These are phyloP conservation scores for Marvania coccoides DNA, from an alignment of 139 green algal genomes.

Conservation along the genomic window DNA sequence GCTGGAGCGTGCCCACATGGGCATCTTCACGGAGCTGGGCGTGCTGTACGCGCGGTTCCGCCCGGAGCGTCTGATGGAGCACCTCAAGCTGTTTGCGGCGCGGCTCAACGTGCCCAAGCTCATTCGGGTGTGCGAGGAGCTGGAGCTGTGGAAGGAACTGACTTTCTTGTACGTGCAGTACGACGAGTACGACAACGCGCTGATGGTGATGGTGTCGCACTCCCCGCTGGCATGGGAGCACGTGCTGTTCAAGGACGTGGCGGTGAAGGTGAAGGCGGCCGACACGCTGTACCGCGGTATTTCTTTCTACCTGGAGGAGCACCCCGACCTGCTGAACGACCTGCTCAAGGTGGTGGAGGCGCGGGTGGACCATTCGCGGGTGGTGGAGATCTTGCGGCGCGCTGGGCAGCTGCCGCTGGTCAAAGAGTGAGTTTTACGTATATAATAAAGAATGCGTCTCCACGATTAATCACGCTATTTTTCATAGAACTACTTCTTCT, in stretches of 20 bases:
- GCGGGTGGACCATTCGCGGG: slow-evolving; percentile 86
- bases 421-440: too few relatives aligned
- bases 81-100: slow-evolving; percentile 97
- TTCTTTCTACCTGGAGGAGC: slow-evolving; percentile 94
- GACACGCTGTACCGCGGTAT: slow-evolving; percentile 95
- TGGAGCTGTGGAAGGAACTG: slow-evolving; percentile 95
- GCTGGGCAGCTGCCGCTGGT: slow-evolving; percentile 83
- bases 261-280: slow-evolving; percentile 23
- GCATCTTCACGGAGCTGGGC: slow-evolving; percentile 99
- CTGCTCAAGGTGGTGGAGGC: slow-evolving; percentile 86
- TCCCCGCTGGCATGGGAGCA: slow-evolving; percentile 93
- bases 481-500: too few relatives aligned
- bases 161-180: slow-evolving; percentile 94
- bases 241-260: slow-evolving; percentile 88
- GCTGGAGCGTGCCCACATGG: slow-evolving; percentile 98
- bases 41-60: slow-evolving; percentile 78
- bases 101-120: slow-evolving; percentile 97
- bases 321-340: slow-evolving; percentile 93
- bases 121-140: slow-evolving; percentile 90
- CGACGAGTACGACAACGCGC: slow-evolving; percentile 98
- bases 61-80: slow-evolving; percentile 94
- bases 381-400: slow-evolving; percentile 88
- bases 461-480: too few relatives aligned
- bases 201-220: slow-evolving; percentile 89
- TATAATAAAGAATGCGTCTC: too few relatives aligned